Base-by-base conservation (phyloP, 371 early-diverging fungal genomes). In the Apophysomyces elegans region DNA sequence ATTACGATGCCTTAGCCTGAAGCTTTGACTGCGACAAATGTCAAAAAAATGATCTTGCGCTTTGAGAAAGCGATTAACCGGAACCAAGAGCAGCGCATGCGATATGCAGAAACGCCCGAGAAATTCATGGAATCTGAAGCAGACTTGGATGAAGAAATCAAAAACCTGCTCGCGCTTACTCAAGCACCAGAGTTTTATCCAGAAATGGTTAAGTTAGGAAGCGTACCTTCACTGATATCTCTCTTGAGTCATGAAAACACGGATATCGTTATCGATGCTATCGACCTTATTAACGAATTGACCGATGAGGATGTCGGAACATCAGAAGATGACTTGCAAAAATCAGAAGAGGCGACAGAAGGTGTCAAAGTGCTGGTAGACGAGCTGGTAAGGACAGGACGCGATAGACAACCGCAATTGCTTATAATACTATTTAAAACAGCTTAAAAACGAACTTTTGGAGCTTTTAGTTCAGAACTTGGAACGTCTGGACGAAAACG, bases 61-160 rank as follows among this genome's bases (percentile, higher is more conserved):
- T 88, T 96, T 68, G 96, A 96, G 76, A 91, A 90, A 67, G 88
- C 91, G 2, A 87, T 95, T 72, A 88, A 85, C 63, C 92, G 89
- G 62, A 97, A 97, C 75, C 91, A 93, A 69, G 91, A 93, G 65
- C 84, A 91, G 73, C 91, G 98, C 50, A 85, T 93, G n/a, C 88
- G 91, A 68, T 91, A 91, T 75, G 81, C 91, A 6, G 89, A 89
- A 69, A 85, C 91, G 11, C 93, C 93, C 7, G 67, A 88, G 62
- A 93, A 89, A 67, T 97, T 96, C 74, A 90, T 95, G 76, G 97
- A 96, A 61, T 96, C 96, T 32, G 98, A 98, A 75, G 89, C 95
- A 1, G 97, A 96, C 66, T 79, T 98, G 44, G 97, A 95, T 63
- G 95, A 93, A 68, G 92, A 90, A 37, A 88, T 96, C 64, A 91